Base-by-base conservation (phyloP, 345 rosid species). In the Reutealis trisperma region DNA sequence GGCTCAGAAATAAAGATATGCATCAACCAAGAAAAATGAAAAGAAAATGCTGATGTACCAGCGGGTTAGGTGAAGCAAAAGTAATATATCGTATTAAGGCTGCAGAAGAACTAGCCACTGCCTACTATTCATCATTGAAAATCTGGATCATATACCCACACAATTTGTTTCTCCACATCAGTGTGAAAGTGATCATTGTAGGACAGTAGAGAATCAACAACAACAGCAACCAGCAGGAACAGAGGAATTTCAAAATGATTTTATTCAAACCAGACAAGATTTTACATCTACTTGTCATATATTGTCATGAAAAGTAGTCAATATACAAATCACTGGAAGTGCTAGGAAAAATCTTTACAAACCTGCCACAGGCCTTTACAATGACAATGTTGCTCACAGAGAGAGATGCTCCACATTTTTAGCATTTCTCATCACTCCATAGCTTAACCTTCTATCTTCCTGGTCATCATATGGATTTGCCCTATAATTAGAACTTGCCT, bases 401-500 rank as follows among this genome's bases (percentile, higher is more conserved):
- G 92, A 90, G 67, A 96, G 97, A 76, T 80, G 92, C 61, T 87
- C 89, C 67, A 86, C 84, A 80, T 84, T 88, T 82, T 85, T 89
- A 63, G 83, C 73, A 77, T 82, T 86, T 80, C 80, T 84, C 2
- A 88, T 62, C 76, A 88, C 75, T 74, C 84, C 86, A 44, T 80
- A 78, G 70, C 86, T 87, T 6, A 79, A 74, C 79, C 85, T 85
- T 77, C 78, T 82, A 64, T 88, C 94, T 55, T 83, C 96, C 68
- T 84, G 92, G 71, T 84, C 96, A 34, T 89, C 94, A 45, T 79
- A 76, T 60, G 92, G 79, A 79, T 83, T 89, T 69, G 78, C 90
- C 74, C 91, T 86, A 71, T 84, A 92, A 76, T 77, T 83, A 9
- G 97, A 93, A 77, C 91, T 89, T 47, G 99, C 96, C 87, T 93